phyloP scores from a whole-genome alignment of 441 rosid species.

The Erodium chrysanthum region DNA sequence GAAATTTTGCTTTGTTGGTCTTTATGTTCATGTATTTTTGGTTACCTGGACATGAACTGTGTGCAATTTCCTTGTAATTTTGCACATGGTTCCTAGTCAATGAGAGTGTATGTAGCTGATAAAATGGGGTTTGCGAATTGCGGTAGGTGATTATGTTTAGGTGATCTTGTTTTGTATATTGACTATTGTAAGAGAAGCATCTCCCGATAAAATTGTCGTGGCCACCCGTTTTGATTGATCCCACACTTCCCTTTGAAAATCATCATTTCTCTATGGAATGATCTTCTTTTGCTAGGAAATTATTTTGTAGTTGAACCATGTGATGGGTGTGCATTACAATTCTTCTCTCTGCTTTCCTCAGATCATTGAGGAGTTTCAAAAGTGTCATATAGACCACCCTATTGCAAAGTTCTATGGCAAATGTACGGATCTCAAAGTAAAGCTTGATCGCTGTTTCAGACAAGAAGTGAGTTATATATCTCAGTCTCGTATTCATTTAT shows the following conservation, averaged over 20 bases:
- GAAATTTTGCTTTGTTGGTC: neutral
- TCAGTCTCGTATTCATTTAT: neutral
- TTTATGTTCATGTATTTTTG: neutral
- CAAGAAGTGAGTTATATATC: conserved; percentile 44
- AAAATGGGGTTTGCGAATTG: neutral
- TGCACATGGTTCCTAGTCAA: neutral
- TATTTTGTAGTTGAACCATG: neutral
- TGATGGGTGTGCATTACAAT: neutral
- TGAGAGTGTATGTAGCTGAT: neutral
- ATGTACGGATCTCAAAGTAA: conserved; percentile 71
- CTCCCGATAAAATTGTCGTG: neutral
- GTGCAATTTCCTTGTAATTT: neutral
- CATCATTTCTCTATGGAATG: neutral
- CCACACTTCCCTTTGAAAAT: neutral
- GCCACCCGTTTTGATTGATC: neutral
- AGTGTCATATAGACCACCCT: conserved; percentile 83
- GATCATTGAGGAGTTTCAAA: conserved; percentile 81
- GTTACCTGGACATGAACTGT: neutral
- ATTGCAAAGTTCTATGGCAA: conserved; percentile 70
- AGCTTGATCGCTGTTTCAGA: conserved; percentile 77
- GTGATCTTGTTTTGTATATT: neutral
- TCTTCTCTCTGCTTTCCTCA: conserved; percentile 18
- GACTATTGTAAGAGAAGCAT: neutral
- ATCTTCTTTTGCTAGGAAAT: neutral
- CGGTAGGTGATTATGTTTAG: neutral